A percentile compares a stretch with the other conserved stretches of the same genome.
These are phyloP conservation scores for Citrullus mucosospermus DNA, from an alignment of 306 rosid species.

Conservation along the genomic window DNA sequence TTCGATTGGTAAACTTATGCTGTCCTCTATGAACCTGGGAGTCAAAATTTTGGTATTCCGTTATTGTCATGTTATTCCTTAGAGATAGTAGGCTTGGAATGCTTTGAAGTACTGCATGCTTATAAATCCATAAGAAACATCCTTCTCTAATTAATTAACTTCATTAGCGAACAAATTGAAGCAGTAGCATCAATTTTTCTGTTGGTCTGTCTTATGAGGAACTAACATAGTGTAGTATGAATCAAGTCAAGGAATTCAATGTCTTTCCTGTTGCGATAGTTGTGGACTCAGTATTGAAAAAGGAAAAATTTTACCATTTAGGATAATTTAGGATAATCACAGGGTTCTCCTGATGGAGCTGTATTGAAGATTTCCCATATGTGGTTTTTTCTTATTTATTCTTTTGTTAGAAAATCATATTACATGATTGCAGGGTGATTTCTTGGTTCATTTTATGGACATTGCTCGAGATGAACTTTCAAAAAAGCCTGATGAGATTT, in stretches of 20 bases:
- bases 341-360: background rate
- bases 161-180: background rate
- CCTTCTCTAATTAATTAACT: background rate
- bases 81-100: background rate
- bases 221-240: background rate
- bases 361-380: background rate
- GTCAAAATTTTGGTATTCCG: no score
- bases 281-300: background rate
- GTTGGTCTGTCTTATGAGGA: background rate
- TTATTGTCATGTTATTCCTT: background rate
- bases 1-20: background rate
- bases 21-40: background rate
- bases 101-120: background rate
- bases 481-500: slow-evolving; percentile 86
- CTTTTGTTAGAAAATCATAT: slow-evolving; percentile 5
- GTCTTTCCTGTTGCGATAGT: background rate
- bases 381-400: slow-evolving; percentile 5
- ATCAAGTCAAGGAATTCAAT: background rate
- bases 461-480: slow-evolving; percentile 82
- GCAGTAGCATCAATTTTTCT: background rate
- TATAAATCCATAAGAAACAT: background rate
- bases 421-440: slow-evolving; percentile 66
- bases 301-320: background rate
- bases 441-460: slow-evolving; percentile 97
- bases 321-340: background rate